Evolutionary conservation across 176 grass and related monocot genomes (phyloP).

Genomic region (Sorghum bicolor): Sorghum_bicolor_NCBIv3 NC_012877.2:62632001-62632500

Average conservation of each 20-base stretch:
- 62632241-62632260: constrained; percentile 81
- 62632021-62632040: background rate
- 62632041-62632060: constrained; percentile 50
- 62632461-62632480: background rate
- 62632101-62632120: constrained; percentile 48
- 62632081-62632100: constrained; percentile 48
- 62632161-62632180: constrained; percentile 12
- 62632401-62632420: constrained; percentile 64
- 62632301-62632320: constrained; percentile 87
- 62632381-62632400: constrained; percentile 89
- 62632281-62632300: constrained; percentile 76
- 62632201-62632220: constrained; percentile 29
- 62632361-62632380: constrained; percentile 77
- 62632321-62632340: constrained; percentile 68
- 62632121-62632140: constrained; percentile 21
- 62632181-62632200: background rate
- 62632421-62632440: constrained; percentile 13
- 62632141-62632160: background rate
- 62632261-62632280: constrained; percentile 82
- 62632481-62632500: background rate
- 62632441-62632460: background rate
- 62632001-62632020: constrained; percentile 30
- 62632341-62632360: constrained; percentile 69
- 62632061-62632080: constrained; percentile 69
- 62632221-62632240: constrained; percentile 85